phyloP scores from a whole-genome alignment of 495 filamentous ascomycete species.

The Neurospora tetrasperma region DNA sequence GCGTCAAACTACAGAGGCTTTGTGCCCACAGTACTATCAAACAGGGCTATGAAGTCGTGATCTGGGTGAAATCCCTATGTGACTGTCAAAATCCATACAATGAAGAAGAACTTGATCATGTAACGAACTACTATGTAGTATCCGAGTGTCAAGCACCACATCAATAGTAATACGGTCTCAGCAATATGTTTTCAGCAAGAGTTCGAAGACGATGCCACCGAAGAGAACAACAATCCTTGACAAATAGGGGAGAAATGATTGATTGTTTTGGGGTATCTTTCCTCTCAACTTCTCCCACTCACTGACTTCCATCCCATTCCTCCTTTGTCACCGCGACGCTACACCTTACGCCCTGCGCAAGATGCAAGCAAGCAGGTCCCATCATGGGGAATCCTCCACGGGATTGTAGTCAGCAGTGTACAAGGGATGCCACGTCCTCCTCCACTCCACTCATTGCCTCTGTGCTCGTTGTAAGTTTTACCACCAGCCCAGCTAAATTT shows the following conservation, averaged over 20 bases:
- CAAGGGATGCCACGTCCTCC: neutral
- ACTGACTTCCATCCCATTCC: neutral
- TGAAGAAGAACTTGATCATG: neutral
- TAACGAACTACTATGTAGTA: neutral
- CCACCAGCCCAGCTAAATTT: neutral
- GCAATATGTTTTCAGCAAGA: neutral
- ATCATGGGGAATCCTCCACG: neutral
- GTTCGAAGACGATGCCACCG: neutral
- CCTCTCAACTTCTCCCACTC: neutral
- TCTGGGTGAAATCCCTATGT: neutral
- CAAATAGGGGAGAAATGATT: neutral
- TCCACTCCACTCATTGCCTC: neutral
- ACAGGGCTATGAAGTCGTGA: neutral
- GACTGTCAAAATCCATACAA: neutral
- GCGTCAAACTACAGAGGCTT: neutral
- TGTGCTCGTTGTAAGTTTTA: neutral
- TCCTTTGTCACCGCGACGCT: neutral
- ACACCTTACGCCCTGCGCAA: neutral
- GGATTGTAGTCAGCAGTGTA: neutral
- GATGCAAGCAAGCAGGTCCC: neutral
- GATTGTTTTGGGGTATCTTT: neutral
- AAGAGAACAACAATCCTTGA: neutral
- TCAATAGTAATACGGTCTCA: neutral
- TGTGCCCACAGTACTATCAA: neutral
- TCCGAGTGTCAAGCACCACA: neutral